Evolutionary conservation across 2,329 filamentous ascomycete species (phyloP), one percentile per base, ranked within the genome.

Genomic region (Verticillium nonalfalfae): DNA sequence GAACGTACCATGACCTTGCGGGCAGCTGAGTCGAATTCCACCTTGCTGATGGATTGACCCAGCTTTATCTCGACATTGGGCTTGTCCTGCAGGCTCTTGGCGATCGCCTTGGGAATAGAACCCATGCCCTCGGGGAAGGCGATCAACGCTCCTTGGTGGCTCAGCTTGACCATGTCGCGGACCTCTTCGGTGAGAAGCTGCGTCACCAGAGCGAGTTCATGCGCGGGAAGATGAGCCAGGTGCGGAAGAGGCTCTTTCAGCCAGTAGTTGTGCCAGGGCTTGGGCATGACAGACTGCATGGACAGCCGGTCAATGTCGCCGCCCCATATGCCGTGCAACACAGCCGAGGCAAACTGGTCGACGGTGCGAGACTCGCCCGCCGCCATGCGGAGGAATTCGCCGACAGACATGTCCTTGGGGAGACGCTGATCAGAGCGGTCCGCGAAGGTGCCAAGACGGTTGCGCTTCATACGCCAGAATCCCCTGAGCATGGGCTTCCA

Each of bases 251-350:
- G 18, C 39, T 57, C n/a, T 54, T 66, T 61, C 60, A 69, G 59
- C 31, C 59, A 57, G 59, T 61, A 65, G 34, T 69, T 64, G 63
- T 88, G 84, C 61, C 81, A 74, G n/a, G 81, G 65, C 70, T 79
- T 80, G 0, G 78, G 61, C 33, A 74, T 66, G 10, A 88, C 78
- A 58, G 85, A 86, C 67, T 85, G 86, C 57, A 85, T 86, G 73
- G 93, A 97, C 58, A 98, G 79, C 70, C 89, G 83, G 72, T 90
- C 86, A 57, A 96, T 85, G 74, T 97, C 90, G 5, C 95, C 95
- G 26, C 93, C 95, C 73, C 96, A 97, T 62, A 98, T 92, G 52
- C 95, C 95, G 74, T 98, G 95, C 59, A 92, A 69, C 70, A 87
- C 76, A 59, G 88, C 92, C 5, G 92, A 97, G 7, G 86, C 75